Evolutionary conservation across 2,329 filamentous ascomycete genomes (phyloP), one percentile per base, ranked within the genome.

Genomic region (Penicillium thymicola): DNA sequence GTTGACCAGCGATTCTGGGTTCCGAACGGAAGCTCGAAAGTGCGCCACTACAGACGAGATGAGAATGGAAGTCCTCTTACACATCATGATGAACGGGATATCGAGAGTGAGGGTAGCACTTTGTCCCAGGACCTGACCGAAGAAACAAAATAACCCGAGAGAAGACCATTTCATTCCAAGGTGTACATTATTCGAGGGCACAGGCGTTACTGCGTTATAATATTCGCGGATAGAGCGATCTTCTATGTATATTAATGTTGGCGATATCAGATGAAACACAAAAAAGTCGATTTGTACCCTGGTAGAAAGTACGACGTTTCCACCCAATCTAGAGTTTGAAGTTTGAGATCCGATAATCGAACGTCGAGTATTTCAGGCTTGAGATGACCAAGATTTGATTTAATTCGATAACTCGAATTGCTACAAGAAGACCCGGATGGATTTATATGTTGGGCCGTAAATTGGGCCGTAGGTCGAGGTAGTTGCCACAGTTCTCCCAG

Each of bases 1-100:
- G 85, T 94, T 59, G 92, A 96, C 70, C 80, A 81, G 59, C 83
- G 89, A 41, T 95, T 93, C 76, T 81, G 88, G 68, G 77, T 94
- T 25, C 89, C 89, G 1, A 78, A 94, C 69, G 87, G 88, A 9
- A 59, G 61, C 46, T 62, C 59, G 10, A 51, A 62, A 44, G 58
- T 60, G 37, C 59, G 61, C 8, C 54, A 60, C 30, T 64, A 59
- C 46, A 48, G 47, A 9, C 28, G 55, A 5, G 16, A 38, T 14
- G 41, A 36, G 21, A 27, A 21, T 23, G 34, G 9, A n/a, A 11
- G 1, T 13, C 4, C 14, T n/a, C 11, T 44, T n/a, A 7, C 6
- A 5, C 4, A 2, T 28, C 18, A 45, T 23, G 11, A 5, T 8
- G 13, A 27, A 9, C 16, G 21, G 14, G 48, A 41, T 7, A n/a